These are phyloP conservation scores for Herpetomonas muscarum DNA, from an alignment of 208 protist species.

Conservation along the genomic window DNA sequence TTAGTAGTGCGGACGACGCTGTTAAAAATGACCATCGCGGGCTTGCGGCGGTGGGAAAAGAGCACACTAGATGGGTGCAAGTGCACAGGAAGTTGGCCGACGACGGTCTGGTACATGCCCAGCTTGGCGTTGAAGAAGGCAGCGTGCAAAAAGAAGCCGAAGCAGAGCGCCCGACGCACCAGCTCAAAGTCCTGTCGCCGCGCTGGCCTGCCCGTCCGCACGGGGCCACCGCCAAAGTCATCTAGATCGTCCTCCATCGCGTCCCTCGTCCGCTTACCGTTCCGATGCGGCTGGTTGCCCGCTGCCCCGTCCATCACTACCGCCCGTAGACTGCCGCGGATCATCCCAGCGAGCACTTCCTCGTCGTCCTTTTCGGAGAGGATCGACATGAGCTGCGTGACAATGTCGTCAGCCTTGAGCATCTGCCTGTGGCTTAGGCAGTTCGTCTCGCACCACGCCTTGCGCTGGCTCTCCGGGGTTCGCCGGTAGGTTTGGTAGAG, in stretches of 20 bases:
- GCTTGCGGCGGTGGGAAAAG: conserved; percentile 77
- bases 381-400: conserved; percentile 67
- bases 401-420: conserved; percentile 83
- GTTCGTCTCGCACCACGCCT: conserved; percentile 81
- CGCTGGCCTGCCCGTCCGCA: background rate
- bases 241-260: background rate
- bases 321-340: conserved; percentile 22
- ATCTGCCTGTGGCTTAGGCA: conserved; percentile 75
- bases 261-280: background rate
- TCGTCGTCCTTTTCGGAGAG: conserved; percentile 54
- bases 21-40: conserved; percentile 83
- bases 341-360: conserved; percentile 31
- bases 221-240: background rate
- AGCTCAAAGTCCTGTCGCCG: conserved; percentile 57
- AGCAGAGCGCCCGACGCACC: conserved; percentile 77
- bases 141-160: conserved; percentile 82
- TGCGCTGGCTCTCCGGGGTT: conserved; percentile 55
- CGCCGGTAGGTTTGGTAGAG: conserved; percentile 79
- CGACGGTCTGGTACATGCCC: conserved; percentile 75
- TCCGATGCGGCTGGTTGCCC: conserved; percentile 6
- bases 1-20: conserved; percentile 86
- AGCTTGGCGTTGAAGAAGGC: conserved; percentile 88
- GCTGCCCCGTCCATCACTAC: conserved; percentile 2
- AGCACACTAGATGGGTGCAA: conserved; percentile 87
- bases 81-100: conserved; percentile 76